Base-by-base conservation (phyloP, 2,329 filamentous ascomycete genomes). In the Talaromyces sp. region DNA sequence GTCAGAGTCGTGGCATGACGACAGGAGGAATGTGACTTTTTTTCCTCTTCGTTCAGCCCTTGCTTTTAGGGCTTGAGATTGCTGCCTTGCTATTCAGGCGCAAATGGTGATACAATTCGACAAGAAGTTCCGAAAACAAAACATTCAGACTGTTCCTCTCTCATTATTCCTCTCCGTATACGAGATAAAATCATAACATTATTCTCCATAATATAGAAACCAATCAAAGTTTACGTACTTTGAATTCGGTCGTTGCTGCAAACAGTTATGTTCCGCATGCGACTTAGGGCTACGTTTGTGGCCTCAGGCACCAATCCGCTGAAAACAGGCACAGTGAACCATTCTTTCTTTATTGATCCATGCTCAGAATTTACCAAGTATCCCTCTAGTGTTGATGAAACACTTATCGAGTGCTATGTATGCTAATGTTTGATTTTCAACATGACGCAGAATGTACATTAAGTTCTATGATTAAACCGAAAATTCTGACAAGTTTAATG, bases 241-340 rank as follows among this genome's bases (percentile, higher is more conserved):
- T 22, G 39, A 27, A 41, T 16, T 59, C 22, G 24, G 16, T 22
- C 10, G 16, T 9, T 43, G 39, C 50, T 57, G 61, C 50, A 52
- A 63, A 57, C 61, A 61, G 52, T 13, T 27, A 41, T 31, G 14
- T 54, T 41, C 60, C 47, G 60, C 60, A 54, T 62, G 60, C 60
- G 13, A 62, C 50, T 16, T 52, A 10, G 39, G 16, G 43, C 31
- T 41, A 22, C 35, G 50, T 16, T 9, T 13, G 16, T 24, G 13
- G 61, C 61, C 61, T 63, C 50, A 63, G 61, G 61, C 61, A 57
- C 19, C 61, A 19, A 57, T 16, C 13, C 1, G 37, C 61, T 50
- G 61, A 48, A 63, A 63, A 57, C 61, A 63, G 61, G 45, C 14
- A 3, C 6, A 50, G 10, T 31, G 14, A 50, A 16, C 2, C 47